phyloP scores from a whole-genome alignment of 2,329 filamentous ascomycete genomes.

The Penicillium hordei region DNA sequence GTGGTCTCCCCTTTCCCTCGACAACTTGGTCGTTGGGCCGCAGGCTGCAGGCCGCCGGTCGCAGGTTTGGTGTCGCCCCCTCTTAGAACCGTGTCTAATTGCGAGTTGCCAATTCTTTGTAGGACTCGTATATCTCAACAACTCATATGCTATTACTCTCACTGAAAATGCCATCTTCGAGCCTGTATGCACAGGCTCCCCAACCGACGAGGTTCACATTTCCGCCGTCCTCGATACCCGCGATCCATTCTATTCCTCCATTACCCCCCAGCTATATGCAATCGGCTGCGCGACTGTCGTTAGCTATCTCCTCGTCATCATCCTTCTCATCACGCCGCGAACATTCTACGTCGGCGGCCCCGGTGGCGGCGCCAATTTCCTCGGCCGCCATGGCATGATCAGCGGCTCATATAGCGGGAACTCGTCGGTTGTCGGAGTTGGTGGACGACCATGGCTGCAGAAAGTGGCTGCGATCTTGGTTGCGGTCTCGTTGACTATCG shows the following conservation, averaged over 20 bases:
- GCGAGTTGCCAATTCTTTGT: background rate
- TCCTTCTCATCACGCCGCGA: constrained; percentile 90
- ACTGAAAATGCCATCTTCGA: constrained; percentile 51
- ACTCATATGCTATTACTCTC: constrained; percentile 46
- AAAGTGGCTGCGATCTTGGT: constrained; percentile 66
- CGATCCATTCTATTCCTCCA: constrained; percentile 91
- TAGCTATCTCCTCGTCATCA: constrained; percentile 87
- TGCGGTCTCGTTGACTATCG: constrained; percentile 84
- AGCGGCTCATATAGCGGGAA: constrained; percentile 68
- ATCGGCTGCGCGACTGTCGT: constrained; percentile 88
- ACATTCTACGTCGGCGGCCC: constrained; percentile 83
- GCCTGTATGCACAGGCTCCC: constrained; percentile 48
- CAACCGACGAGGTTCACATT: constrained; percentile 35
- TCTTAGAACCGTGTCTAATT: background rate
- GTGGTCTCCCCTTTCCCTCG: constrained; percentile 11
- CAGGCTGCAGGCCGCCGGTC: background rate
- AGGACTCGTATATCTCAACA: constrained; percentile 46
- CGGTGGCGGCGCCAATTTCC: constrained; percentile 65
- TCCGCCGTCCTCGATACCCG: constrained; percentile 64
- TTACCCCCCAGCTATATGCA: constrained; percentile 88
- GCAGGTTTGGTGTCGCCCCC: background rate
- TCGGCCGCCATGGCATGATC: constrained; percentile 80
- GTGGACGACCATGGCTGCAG: constrained; percentile 90
- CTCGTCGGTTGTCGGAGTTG: constrained; percentile 75
- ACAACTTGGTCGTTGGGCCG: background rate